Conservation (phyloP, 306 rosid species). For the Fagus crenata region DNA sequence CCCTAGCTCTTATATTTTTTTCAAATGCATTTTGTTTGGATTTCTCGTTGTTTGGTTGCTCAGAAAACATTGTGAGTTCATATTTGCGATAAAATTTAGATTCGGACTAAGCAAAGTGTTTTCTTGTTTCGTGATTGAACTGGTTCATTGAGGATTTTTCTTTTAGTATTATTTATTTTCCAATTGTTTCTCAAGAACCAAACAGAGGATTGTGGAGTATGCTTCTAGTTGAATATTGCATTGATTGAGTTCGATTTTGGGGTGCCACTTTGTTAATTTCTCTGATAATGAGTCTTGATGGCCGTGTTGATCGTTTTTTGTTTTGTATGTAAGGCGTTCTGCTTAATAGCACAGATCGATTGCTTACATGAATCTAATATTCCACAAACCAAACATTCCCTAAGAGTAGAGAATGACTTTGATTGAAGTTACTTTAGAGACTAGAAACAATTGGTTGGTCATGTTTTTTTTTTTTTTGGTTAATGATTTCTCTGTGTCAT, state of each 20-base stretch:
- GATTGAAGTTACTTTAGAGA: neutral
- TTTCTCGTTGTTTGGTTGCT: conserved; percentile 1
- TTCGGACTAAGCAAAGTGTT: no score
- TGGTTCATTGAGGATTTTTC: no score
- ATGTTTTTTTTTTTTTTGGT: neutral
- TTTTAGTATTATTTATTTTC: no score
- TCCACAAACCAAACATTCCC: no score
- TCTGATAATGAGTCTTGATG: neutral
- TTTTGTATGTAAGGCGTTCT: neutral
- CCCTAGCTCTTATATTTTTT: neutral
- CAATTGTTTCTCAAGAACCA: neutral
- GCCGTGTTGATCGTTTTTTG: neutral
- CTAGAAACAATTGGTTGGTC: neutral
- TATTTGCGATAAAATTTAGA: no score
- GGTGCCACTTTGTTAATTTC: neutral
- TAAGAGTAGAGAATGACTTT: neutral
- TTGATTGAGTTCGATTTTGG: neutral
- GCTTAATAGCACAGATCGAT: neutral
- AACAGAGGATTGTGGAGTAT: neutral
- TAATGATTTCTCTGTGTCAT: neutral
- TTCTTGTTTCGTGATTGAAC: no score
- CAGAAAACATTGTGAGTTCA: neutral
- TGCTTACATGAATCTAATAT: no score
- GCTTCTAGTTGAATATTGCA: no score
- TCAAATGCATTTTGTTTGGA: neutral